phyloP scores from a whole-genome alignment of 176 grass and related monocot genomes.

The Raddia guianensis region DNA sequence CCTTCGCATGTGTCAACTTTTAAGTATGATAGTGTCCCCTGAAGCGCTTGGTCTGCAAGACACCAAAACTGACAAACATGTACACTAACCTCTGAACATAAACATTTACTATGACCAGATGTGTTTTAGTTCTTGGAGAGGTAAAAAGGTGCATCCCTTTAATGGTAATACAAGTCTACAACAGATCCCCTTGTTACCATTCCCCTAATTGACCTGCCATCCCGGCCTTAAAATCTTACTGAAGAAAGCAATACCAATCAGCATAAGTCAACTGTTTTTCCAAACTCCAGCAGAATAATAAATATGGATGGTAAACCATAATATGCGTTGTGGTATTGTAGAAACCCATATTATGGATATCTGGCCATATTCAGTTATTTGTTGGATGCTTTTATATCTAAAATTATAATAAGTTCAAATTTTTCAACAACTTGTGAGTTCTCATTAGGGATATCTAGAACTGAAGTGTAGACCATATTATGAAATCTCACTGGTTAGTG shows the following conservation, averaged over 20 bases:
- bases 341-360: conserved; percentile 5
- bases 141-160: neutral
- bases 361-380: neutral
- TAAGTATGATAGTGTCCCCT: neutral
- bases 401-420: neutral
- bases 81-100: neutral
- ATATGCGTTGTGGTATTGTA: neutral
- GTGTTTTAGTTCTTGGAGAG: neutral
- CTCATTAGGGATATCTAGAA: neutral
- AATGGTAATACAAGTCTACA: neutral
- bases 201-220: neutral
- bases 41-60: neutral
- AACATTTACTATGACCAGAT: neutral
- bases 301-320: neutral
- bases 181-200: neutral
- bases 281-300: neutral
- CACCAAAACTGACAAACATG: neutral
- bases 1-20: neutral
- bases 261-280: conserved; percentile 14
- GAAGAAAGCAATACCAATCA: conserved; percentile 21
- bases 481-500: conserved; percentile 21
- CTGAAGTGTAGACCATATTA: neutral
- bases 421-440: neutral
- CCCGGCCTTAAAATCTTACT: neutral
- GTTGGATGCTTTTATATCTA: neutral